Evolutionary conservation across 352 stramenopile genomes (phyloP).

Genomic region (Phytophthora multivora): DNA sequence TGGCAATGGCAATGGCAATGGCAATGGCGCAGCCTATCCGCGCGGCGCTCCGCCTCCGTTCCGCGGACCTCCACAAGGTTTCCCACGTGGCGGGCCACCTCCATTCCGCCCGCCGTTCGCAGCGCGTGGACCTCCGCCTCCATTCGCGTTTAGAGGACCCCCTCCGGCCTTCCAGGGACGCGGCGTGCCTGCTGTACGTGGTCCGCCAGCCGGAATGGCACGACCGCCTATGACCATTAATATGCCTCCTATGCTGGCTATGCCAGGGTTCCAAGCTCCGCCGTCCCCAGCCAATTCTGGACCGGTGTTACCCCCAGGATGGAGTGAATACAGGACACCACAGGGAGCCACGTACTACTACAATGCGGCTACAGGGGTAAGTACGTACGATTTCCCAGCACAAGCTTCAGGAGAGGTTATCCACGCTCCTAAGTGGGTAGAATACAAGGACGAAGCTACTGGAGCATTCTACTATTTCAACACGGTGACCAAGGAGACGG

Average conservation of each 20-base stretch:
- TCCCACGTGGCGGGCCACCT: constrained; percentile 21
- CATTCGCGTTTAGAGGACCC: constrained; percentile 29
- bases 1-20: constrained; percentile 29
- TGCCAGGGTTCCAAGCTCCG: constrained; percentile 23
- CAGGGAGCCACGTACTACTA: constrained; percentile 69
- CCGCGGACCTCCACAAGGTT: constrained; percentile 26
- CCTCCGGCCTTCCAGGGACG: constrained; percentile 22
- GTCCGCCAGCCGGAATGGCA: constrained; percentile 28
- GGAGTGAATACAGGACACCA: constrained; percentile 63
- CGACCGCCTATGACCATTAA: constrained; percentile 25
- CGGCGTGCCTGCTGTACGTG: constrained; percentile 6
- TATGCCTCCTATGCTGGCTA: constrained; percentile 21
- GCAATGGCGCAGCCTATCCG: constrained; percentile 29
- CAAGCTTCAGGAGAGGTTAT: not conserved
- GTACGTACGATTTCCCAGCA: constrained; percentile 58
- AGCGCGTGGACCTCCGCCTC: constrained; percentile 22
- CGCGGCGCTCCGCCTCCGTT: constrained; percentile 24
- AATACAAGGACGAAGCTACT: constrained; percentile 79
- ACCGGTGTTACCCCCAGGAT: constrained; percentile 47
- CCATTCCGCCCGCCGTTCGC: constrained; percentile 36
- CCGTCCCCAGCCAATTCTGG: constrained; percentile 12
- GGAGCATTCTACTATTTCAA: constrained; percentile 86
- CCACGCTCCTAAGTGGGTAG: constrained; percentile 49
- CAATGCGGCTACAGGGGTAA: constrained; percentile 59
- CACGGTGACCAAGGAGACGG: constrained; percentile 65